Conservation (phyloP, 2,329 filamentous ascomycete genomes). For the Colletotrichum lentis region DNA sequence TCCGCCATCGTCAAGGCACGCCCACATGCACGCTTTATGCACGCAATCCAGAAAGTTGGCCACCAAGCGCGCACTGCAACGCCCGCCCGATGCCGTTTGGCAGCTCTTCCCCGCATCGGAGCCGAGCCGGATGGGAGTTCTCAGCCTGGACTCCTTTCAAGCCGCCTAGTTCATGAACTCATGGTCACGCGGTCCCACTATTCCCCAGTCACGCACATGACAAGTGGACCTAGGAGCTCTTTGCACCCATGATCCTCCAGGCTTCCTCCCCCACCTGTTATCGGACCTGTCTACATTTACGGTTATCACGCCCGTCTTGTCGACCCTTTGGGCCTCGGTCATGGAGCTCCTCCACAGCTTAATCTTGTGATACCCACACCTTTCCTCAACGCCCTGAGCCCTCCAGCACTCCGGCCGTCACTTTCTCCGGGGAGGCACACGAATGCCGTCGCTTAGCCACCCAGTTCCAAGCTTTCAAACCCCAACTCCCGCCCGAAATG, state of each 20-base stretch:
- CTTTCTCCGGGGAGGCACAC: neutral
- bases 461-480: conserved; percentile 1
- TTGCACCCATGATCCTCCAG: neutral
- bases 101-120: conserved; percentile 17
- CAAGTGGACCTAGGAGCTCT: conserved; percentile 8
- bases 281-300: conserved; percentile 28
- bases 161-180: neutral
- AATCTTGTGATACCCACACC: conserved; percentile 28
- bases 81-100: neutral
- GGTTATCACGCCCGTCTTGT: conserved; percentile 21
- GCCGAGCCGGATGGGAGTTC: conserved; percentile 24
- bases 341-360: conserved; percentile 21
- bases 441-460: conserved; percentile 28
- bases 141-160: neutral
- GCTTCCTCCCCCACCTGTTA: neutral
- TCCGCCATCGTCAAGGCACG: neutral
- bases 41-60: conserved; percentile 18
- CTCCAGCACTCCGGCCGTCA: neutral
- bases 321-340: conserved; percentile 8
- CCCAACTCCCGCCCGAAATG: conserved; percentile 27
- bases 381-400: conserved; percentile 11
- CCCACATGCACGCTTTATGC: conserved; percentile 14
- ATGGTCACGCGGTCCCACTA: neutral
- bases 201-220: conserved; percentile 14
- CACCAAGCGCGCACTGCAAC: conserved; percentile 19